Evolutionary conservation across 768 basidiomycete species (phyloP), one percentile per base, ranked within the genome.

Genomic region (Russula earlei): DNA sequence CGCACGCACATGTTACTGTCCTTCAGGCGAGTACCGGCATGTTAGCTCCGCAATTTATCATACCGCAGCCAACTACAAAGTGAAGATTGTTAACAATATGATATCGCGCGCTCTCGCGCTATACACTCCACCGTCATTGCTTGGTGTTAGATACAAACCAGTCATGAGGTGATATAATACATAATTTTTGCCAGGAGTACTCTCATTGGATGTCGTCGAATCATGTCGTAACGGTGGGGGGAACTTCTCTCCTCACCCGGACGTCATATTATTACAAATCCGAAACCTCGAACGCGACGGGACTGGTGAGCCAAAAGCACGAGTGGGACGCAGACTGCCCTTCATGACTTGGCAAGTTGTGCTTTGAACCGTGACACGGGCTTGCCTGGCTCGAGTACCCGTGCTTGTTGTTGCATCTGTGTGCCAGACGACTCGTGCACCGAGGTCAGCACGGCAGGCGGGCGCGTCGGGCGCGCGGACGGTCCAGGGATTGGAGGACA

Each of bases 321-420:
- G 34, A 14, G 10, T 36, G 34, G 34, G 12, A 36, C 14, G 34
- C 15, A 31, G 29, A 7, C 10, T 31, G 10, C 34, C 11, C 12
- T 9, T 41, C 46, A 53, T 15, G 24, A 20, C 56, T 45, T 62
- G 51, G 55, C 45, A 15, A 63, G 51, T 33, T 66, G 64, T n/a
- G 65, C 63, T 19, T 57, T 58, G 48, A 69, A 67, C 19, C 62
- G 62, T 5, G 68, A 68, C 2, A 64, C 57, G 37, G 51, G 65
- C 44, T 60, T 61, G 44, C 59, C 62, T 4, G 50, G 52, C 29
- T 37, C 51, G 11, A 29, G 36, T 36, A 24, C 42, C 24, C 31
- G n/a, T 31, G 44, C 46, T 15, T 27, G 37, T 25, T 38, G 22
- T 27, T 25, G 42, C 15, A 52, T 40, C 48, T 52, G 24, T 14